A percentile compares a stretch with the other conserved stretches of the same genome.
Conservation (phyloP, 495 filamentous ascomycete species). For the Penicillium arizonense region DNA sequence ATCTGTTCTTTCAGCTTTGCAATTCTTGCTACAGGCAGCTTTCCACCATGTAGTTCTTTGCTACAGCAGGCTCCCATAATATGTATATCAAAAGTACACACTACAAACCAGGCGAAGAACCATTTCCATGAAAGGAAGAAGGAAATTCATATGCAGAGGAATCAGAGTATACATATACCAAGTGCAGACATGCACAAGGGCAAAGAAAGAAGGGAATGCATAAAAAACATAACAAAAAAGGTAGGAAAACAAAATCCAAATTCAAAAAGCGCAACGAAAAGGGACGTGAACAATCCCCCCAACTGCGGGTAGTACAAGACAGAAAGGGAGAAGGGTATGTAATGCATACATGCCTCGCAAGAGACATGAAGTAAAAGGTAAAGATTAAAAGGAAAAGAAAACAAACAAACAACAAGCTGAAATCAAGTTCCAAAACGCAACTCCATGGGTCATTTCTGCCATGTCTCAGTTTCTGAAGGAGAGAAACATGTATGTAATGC, state of each 20-base stretch:
- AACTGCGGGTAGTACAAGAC: not conserved
- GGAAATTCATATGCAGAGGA: constrained; percentile 9
- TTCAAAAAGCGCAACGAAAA: not conserved
- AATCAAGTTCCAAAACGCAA: not conserved
- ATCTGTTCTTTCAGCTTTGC: no score
- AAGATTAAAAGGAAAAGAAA: constrained; percentile 12
- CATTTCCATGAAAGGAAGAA: not conserved
- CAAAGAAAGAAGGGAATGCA: constrained; percentile 1
- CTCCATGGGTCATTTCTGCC: constrained; percentile 2
- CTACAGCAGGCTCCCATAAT: no score
- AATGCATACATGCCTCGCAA: constrained; percentile 4
- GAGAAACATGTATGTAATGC: not conserved
- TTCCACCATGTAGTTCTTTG: no score
- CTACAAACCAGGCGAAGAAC: not conserved
- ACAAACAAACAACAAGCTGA: not conserved
- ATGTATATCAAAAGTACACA: no score
- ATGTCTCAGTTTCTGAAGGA: not conserved
- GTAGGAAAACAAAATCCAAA: not conserved
- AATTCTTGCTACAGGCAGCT: no score
- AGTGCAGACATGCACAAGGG: constrained; percentile 2
- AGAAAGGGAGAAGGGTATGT: constrained; percentile 8
- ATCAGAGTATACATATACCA: constrained; percentile 11
- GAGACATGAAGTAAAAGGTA: constrained; percentile 9
- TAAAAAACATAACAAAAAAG: constrained; percentile 4
- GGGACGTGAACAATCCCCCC: not conserved